Evolutionary conservation across 192 early-diverging fungal genomes (phyloP).

Genomic region (Entomortierella parvispora): DNA sequence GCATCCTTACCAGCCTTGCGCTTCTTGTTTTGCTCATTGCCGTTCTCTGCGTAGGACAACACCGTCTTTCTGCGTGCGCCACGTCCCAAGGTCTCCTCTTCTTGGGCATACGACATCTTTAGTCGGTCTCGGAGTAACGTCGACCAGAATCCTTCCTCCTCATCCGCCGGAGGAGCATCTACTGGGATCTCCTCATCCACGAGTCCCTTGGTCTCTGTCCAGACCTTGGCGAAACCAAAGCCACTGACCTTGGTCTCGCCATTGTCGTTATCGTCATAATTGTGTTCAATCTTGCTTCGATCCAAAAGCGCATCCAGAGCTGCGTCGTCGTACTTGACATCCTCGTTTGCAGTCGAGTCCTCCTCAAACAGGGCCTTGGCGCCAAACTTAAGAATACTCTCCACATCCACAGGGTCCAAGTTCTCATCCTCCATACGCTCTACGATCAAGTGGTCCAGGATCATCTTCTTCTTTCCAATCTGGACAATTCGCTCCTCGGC

Average conservation of each 20-base stretch:
- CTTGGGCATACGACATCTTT: slow-evolving; percentile 33
- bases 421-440: slow-evolving; percentile 73
- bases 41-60: slow-evolving; percentile 49
- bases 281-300: slow-evolving; percentile 59
- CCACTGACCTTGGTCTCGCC: slow-evolving; percentile 48
- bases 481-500: slow-evolving; percentile 81
- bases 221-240: slow-evolving; percentile 74
- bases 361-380: slow-evolving; percentile 74
- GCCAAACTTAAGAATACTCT: slow-evolving; percentile 74
- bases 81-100: slow-evolving; percentile 39
- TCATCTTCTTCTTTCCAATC: slow-evolving; percentile 79
- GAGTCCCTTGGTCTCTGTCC: slow-evolving; percentile 62
- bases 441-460: slow-evolving; percentile 80
- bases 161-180: slow-evolving; percentile 30
- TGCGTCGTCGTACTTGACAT: slow-evolving; percentile 65
- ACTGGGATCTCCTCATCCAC: slow-evolving; percentile 55
- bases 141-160: slow-evolving; percentile 52
- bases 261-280: slow-evolving; percentile 28
- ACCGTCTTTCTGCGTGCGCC: slow-evolving; percentile 50
- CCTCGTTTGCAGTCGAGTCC: slow-evolving; percentile 57
- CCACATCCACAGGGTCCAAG: slow-evolving; percentile 63
- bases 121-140: slow-evolving; percentile 41
- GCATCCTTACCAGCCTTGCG: slow-evolving; percentile 45
- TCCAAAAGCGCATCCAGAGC: slow-evolving; percentile 71
- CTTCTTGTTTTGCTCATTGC: slow-evolving; percentile 47